Conservation (phyloP, 2,329 filamentous ascomycete genomes). For the Hyphodiscus sp. region DNA sequence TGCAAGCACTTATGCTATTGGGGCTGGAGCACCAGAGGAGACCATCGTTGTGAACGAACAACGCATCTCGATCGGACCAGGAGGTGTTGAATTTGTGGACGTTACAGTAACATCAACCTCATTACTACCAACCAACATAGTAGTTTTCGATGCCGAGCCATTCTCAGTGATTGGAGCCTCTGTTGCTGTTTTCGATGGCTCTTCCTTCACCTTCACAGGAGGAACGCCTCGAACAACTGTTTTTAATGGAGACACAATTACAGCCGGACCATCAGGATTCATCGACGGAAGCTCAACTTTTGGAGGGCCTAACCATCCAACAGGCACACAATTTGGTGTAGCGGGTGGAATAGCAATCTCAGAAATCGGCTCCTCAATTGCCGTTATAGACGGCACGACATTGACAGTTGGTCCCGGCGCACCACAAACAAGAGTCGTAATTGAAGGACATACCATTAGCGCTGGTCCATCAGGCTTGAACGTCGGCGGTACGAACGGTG, state of each 20-base stretch:
- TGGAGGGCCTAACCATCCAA: slow-evolving; percentile 14
- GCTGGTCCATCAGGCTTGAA: slow-evolving; percentile 35
- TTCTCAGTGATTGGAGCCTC: slow-evolving; percentile 20
- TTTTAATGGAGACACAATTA: slow-evolving; percentile 22
- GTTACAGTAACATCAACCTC: slow-evolving; percentile 17
- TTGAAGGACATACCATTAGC: slow-evolving; percentile 45
- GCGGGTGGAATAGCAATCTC: slow-evolving; percentile 24
- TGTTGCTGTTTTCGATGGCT: slow-evolving; percentile 13
- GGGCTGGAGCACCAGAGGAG: slow-evolving; percentile 16
- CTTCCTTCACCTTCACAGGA: slow-evolving; percentile 17
- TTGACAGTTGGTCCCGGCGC: slow-evolving; percentile 45
- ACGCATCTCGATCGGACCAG: slow-evolving; percentile 20
- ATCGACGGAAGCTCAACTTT: slow-evolving; percentile 16
- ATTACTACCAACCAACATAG: slow-evolving; percentile 17
- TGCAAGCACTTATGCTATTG: slow-evolving; percentile 18
- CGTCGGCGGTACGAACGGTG: slow-evolving; percentile 34
- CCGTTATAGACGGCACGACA: slow-evolving; percentile 43
- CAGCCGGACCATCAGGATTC: slow-evolving; percentile 16
- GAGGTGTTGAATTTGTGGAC: slow-evolving; percentile 18
- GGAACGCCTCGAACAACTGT: slow-evolving; percentile 14
- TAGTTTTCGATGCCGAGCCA: slow-evolving; percentile 17
- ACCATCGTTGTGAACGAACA: slow-evolving; percentile 17
- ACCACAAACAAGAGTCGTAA: slow-evolving; percentile 37
- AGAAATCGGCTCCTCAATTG: slow-evolving; percentile 26
- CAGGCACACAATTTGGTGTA: slow-evolving; percentile 20